Evolutionary conservation across 495 filamentous ascomycete genomes (phyloP), one percentile per base, ranked within the genome.

Genomic region (Daldinia vernicosa): DNA sequence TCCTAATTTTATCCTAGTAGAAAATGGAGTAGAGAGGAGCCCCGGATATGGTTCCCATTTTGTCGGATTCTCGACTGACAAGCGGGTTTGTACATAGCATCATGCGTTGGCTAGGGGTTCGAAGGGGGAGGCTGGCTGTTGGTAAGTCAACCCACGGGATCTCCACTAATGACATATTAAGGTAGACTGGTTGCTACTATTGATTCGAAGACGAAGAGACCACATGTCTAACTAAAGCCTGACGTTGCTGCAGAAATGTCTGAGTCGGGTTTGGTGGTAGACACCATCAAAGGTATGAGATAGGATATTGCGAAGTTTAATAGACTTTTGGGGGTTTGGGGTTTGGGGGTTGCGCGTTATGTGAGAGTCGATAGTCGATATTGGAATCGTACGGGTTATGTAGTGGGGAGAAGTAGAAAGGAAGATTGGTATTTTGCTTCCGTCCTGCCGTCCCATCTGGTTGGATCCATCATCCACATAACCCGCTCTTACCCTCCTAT

Each of bases 401-500:
- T 47, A 67, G 59, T 72, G 69, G 69, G 45, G 69, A 72, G 43
- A 54, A 55, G 35, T 51, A 55, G 27, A 55, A 52, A 57, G n/a
- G 50, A 58, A 55, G 32, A 50, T 39, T 56, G 53, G 52, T 32
- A 52, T 63, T 24, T 35, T 64, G 32, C 26, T 60, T 64, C 65
- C 33, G 70, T 72, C 56, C 26, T 60, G 60, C 65, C 33, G 70
- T 72, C 56, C 70, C 63, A 55, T 67, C 63, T 65, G 14, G 61
- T 56, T 70, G 67, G 67, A 60, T 70, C 67, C 47, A 35, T 37
- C 22, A 58, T 66, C 50, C 35, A 60, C 35, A 61, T 12, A 60
- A 45, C 15, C 52, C 35, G 26, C 50, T 53, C 50, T 27, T 27
- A 27, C 26, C 26, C 26, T 27, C 26, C 4, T 27, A 27, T 53